A percentile compares a stretch with the other conserved stretches of the same genome.
Conservation (phyloP, 1,139 yeast genomes). For the Sugiyamaella japonica region DNA sequence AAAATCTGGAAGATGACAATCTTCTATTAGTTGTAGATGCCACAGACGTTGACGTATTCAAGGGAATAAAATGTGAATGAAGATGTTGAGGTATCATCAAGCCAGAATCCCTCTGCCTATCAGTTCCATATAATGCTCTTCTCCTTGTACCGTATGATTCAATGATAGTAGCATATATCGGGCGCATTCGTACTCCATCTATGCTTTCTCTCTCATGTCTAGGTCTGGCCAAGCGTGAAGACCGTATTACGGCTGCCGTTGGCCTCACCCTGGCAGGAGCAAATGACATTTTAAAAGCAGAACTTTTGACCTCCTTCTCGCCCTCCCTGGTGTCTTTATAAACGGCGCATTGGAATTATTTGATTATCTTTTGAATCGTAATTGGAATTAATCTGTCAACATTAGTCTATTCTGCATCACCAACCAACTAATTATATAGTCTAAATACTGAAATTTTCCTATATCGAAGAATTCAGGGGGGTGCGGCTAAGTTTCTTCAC, state of each 20-base stretch:
- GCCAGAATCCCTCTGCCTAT: not conserved
- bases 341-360: not conserved
- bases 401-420: not conserved
- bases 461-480: constrained; percentile 9
- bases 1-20: constrained; percentile 1
- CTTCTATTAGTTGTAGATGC: not conserved
- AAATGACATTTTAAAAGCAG: constrained; percentile 12
- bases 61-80: not conserved
- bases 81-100: not conserved
- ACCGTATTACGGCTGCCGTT: not conserved
- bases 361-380: not conserved
- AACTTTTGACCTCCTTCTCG: not conserved
- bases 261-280: constrained; percentile 11
- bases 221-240: not conserved
- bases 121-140: not conserved
- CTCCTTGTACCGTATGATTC: not conserved
- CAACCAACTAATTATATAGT: not conserved
- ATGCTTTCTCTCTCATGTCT: not conserved
- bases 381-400: not conserved
- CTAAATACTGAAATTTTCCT: constrained; percentile 6
- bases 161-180: constrained; percentile 3
- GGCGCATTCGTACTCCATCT: not conserved
- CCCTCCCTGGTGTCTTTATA: constrained; percentile 9
- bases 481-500: constrained; percentile 4
- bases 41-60: not conserved